Base-by-base conservation (phyloP, 371 early-diverging fungal genomes). In the Rhizomucor pusillus region DNA sequence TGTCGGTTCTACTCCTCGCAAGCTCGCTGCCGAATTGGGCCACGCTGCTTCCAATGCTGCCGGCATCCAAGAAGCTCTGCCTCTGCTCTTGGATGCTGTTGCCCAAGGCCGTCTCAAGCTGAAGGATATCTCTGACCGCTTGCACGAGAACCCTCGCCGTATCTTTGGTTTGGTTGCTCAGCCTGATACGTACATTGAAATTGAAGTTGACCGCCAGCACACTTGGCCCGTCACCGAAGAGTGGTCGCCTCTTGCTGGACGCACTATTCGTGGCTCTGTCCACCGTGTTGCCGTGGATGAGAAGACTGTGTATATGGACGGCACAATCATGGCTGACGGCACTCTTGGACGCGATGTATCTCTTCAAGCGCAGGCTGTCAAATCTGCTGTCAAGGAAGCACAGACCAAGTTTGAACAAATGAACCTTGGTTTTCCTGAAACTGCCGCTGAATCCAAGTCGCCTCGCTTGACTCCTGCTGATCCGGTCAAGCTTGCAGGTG, bases 151-250 rank as follows among this genome's bases (percentile, higher is more conserved):
- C 69, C 98, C 98, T 16, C 79, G 84, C 53, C 73, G 81, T 41
- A 94, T 98, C 80, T 92, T 98, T 69, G 88, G 88, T 33, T 67
- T 96, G 10, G 87, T 92, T 19, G 80, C 86, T 52, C 94, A 95
- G 70, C 75, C 86, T 14, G 95, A 95, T 56, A 92, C 96, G 10
- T 90, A 86, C 47, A 76, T 97, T 29, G 97, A 97, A 74, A 79
- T 93, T 48, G 89, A 89, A 60, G 71, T 87, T 25, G 90, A 86
- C 43, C 82, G 88, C 29, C 56, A 68, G 16, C 59, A 65, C 16
- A 43, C 54, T 43, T 77, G 71, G 65, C 67, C 57, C 54, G 74
- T 58, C 52, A 67, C 50, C 34, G 63, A 63, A 22, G 54, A 45
- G 41, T 74, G 62, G 79, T 76, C 62, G 37, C 84, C 71, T 46